These are phyloP conservation scores for Tolypocladium paradoxum DNA, from an alignment of 2,329 filamentous ascomycete genomes.

Conservation along the genomic window DNA sequence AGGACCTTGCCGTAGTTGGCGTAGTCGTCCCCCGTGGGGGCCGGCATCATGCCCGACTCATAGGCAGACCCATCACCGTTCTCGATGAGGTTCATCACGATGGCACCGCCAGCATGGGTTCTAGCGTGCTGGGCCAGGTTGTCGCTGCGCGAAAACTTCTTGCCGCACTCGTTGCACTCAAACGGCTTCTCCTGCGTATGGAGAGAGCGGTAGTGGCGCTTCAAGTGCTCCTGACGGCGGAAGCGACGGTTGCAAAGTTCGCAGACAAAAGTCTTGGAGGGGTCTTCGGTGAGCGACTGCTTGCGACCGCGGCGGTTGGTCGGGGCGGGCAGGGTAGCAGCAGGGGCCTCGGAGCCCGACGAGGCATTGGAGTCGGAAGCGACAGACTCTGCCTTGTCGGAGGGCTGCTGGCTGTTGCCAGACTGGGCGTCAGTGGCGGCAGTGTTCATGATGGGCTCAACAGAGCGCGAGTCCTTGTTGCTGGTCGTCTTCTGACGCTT, in stretches of 20 bases:
- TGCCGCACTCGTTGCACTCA: conserved; percentile 93
- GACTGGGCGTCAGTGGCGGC: conserved; percentile 23
- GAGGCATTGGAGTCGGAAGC: conserved; percentile 27
- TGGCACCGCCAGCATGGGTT: conserved; percentile 81
- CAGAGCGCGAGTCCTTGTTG: conserved; percentile 31
- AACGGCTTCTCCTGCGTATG: conserved; percentile 99
- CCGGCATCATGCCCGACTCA: conserved; percentile 31
- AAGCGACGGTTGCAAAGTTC: conserved; percentile 94
- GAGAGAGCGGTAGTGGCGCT: conserved; percentile 95
- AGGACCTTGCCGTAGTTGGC: conserved; percentile 63
- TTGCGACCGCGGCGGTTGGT: conserved; percentile 91
- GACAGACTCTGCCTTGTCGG: conserved; percentile 23
- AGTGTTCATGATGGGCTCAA: conserved; percentile 32
- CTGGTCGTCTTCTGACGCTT: conserved; percentile 46
- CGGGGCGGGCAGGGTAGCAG: conserved; percentile 38
- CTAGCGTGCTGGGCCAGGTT: conserved; percentile 94
- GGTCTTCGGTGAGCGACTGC: conserved; percentile 95
- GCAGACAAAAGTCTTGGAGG: conserved; percentile 96
- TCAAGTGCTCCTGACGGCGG: conserved; percentile 95
- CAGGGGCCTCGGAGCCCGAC: conserved; percentile 33
- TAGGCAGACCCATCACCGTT: conserved; percentile 44
- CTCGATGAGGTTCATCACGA: conserved; percentile 83
- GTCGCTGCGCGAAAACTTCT: conserved; percentile 97
- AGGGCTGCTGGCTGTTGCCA: conserved; percentile 23
- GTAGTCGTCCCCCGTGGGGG: conserved; percentile 47